Conservation (phyloP, 2,329 filamentous ascomycete species). For the Pseudocercospora macadamiae region DNA sequence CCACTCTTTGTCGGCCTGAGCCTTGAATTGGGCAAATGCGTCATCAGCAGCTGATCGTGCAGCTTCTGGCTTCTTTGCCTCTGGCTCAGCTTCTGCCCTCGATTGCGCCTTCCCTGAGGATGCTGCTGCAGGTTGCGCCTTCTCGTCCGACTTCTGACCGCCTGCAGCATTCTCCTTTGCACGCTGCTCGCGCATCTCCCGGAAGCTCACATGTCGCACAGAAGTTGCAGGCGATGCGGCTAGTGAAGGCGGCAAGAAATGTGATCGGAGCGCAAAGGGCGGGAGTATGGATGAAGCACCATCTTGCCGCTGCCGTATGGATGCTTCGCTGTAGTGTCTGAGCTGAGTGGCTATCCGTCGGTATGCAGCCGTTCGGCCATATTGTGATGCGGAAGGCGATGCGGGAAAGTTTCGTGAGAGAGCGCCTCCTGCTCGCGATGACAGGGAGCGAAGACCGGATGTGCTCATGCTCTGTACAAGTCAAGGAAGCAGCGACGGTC, state of each 20-base stretch:
- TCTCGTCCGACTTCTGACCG: slow-evolving; percentile 44
- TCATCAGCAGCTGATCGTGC: slow-evolving; percentile 38
- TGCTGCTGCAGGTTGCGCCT: slow-evolving; percentile 41
- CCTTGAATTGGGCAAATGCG: slow-evolving; percentile 39
- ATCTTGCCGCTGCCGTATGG: slow-evolving; percentile 34
- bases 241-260: slow-evolving; percentile 46
- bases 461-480: slow-evolving; percentile 49
- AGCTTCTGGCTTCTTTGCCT: slow-evolving; percentile 31
- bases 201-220: slow-evolving; percentile 50
- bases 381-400: slow-evolving; percentile 42
- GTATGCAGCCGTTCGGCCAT: slow-evolving; percentile 53
- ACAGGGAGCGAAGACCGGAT: slow-evolving; percentile 43
- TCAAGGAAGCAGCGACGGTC: slow-evolving; percentile 10
- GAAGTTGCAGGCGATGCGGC: slow-evolving; percentile 46
- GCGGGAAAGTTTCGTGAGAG: slow-evolving; percentile 43
- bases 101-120: slow-evolving; percentile 47
- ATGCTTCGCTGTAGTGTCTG: slow-evolving; percentile 34
- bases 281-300: slow-evolving; percentile 31
- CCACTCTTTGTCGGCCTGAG: slow-evolving; percentile 41
- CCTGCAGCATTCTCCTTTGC: slow-evolving; percentile 39
- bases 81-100: slow-evolving; percentile 39
- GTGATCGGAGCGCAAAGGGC: slow-evolving; percentile 46
- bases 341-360: slow-evolving; percentile 46
- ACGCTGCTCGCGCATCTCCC: slow-evolving; percentile 40
- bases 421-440: slow-evolving; percentile 44